These are phyloP conservation scores for Aciculoconidium aculeatum DNA, from an alignment of 805 yeast genomes.

Conservation along the genomic window DNA sequence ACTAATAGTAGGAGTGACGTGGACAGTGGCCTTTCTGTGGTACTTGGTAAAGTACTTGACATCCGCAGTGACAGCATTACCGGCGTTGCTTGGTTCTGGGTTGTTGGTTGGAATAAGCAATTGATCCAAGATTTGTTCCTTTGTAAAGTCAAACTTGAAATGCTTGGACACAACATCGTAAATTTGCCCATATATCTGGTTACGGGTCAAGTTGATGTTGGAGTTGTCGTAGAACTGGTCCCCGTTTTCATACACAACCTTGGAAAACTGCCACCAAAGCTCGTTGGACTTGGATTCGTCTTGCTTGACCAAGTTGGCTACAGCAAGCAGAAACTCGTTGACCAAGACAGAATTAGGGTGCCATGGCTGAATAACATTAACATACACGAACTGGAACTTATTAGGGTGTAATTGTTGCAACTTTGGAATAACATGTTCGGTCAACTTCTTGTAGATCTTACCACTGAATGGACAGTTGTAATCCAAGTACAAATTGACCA, in stretches of 20 bases:
- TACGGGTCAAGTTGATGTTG: conserved; percentile 47
- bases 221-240: conserved; percentile 57
- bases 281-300: conserved; percentile 16
- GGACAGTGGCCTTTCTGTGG: conserved; percentile 72
- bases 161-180: conserved; percentile 28
- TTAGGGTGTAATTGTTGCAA: conserved; percentile 42
- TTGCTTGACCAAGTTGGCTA: conserved; percentile 55
- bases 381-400: conserved; percentile 54
- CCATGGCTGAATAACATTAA: conserved; percentile 87
- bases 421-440: conserved; percentile 47
- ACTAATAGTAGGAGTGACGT: conserved; percentile 77
- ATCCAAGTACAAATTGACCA: conserved; percentile 62
- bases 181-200: conserved; percentile 48
- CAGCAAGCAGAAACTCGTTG: conserved; percentile 69
- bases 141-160: conserved; percentile 23
- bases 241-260: conserved; percentile 50
- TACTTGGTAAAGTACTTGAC: conserved; percentile 68
- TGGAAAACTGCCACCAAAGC: conserved; percentile 44
- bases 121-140: conserved; percentile 28
- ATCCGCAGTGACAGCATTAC: conserved; percentile 56
- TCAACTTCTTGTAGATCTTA: conserved; percentile 54
- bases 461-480: conserved; percentile 74
- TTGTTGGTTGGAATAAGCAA: conserved; percentile 25
- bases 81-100: conserved; percentile 38
- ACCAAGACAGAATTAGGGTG: conserved; percentile 66